Conservation (phyloP, 495 filamentous ascomycete species). For the Penicillium manginii region DNA sequence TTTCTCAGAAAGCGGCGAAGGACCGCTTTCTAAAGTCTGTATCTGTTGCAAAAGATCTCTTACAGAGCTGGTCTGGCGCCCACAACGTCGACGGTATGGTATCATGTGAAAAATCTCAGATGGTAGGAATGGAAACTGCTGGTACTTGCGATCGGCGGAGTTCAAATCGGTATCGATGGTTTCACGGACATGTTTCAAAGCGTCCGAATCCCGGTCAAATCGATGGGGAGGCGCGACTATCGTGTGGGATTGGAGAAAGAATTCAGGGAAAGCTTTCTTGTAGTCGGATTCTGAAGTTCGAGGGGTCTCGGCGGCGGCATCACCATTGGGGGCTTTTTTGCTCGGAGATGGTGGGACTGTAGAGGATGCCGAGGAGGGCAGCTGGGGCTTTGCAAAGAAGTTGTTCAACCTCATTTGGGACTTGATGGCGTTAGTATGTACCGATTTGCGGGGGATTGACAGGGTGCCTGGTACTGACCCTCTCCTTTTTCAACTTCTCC, state of each 20-base stretch:
- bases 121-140: conserved; percentile 51
- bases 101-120: conserved; percentile 64
- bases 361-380: conserved; percentile 23
- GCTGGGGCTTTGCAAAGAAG: conserved; percentile 60
- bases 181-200: conserved; percentile 44
- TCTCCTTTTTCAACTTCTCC: conserved; percentile 69
- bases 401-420: conserved; percentile 61
- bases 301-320: conserved; percentile 16
- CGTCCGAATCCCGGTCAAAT: conserved; percentile 60
- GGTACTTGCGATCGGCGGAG: conserved; percentile 27
- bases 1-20: conserved; percentile 9
- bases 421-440: conserved; percentile 34
- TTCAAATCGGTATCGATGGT: conserved; percentile 53
- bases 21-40: conserved; percentile 39
- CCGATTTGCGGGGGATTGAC: not conserved
- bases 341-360: conserved; percentile 26
- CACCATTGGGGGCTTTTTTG: conserved; percentile 19
- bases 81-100: conserved; percentile 53
- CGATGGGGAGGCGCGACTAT: conserved; percentile 58
- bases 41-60: conserved; percentile 66
- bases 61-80: conserved; percentile 57
- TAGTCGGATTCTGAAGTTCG: conserved; percentile 60
- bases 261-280: conserved; percentile 72
- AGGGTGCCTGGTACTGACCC: conserved; percentile 45
- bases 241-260: conserved; percentile 72